Evolutionary conservation across 805 yeast genomes (phyloP), one percentile per base, ranked within the genome.

Genomic region (Priceomyces medius): DNA sequence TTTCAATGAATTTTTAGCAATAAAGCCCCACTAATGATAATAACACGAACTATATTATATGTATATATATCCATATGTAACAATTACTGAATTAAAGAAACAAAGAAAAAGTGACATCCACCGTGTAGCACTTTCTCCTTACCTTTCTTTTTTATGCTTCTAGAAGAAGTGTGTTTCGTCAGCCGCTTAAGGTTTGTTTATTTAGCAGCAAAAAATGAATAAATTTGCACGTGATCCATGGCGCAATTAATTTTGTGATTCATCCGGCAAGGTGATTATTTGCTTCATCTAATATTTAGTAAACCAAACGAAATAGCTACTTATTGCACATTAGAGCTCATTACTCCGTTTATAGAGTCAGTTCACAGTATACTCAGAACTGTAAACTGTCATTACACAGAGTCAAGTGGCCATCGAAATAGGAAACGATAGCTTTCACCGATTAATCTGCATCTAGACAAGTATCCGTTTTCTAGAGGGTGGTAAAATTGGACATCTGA

Each of bases 161-260:
- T 29, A 7, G 7, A 13, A 16, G 32, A 29, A 7, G 32, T 13
- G 8, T 18, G 13, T 8, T 8, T 29, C 10, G n/a, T 10, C 28
- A 24, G 28, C 16, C 18, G 8, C 12, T 7, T 31, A 13, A 9
- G n/a, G 21, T 31, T 14, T 16, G 20, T 16, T 16, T 7, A 18
- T 12, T 14, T 20, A 12, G 16, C 35, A 6, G 20, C 35, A 31
- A 16, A 31, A n/a, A 12, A 28, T 9, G 12, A 23, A 23, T n/a
- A 27, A 27, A 27, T n/a, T 4, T 18, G 16, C 36, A 33, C 36
- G 36, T 33, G 36, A 33, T 18, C 24, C 23, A 18, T 33, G 10
- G 36, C 36, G 10, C 23, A 10, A 12, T 33, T 16, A 12, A 16
- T 17, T 35, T 35, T 35, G 38, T 35, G 38, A 21, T 35, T 24